A percentile compares a stretch with the other conserved stretches of the same genome.
These are phyloP conservation scores for Trichosporon coremiiforme DNA, from an alignment of 1,284 basidiomycete genomes.

Conservation along the genomic window DNA sequence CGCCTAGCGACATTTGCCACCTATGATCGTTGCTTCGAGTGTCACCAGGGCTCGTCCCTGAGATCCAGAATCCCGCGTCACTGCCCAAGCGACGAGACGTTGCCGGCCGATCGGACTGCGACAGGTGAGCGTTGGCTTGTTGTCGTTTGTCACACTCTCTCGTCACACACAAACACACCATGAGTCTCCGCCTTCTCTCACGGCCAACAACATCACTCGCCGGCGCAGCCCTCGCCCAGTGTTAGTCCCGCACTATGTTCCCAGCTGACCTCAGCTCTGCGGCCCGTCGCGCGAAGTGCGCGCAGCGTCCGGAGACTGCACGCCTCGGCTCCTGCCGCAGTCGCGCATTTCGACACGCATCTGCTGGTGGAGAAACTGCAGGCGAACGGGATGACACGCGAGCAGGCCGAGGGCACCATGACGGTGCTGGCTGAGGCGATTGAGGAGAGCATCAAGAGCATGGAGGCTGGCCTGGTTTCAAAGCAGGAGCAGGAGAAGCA, in stretches of 20 bases:
- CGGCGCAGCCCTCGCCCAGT: constrained; percentile 38
- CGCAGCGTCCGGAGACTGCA: constrained; percentile 23
- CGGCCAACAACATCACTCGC: constrained; percentile 43
- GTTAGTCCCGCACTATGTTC: constrained; percentile 30
- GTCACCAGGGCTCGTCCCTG: constrained; percentile 8
- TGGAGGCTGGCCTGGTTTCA: constrained; percentile 91
- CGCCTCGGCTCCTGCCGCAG: constrained; percentile 22
- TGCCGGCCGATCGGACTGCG: background rate
- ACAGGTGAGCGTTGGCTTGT: constrained; percentile 3
- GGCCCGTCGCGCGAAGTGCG: constrained; percentile 3
- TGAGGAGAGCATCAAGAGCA: constrained; percentile 88
- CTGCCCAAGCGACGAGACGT: background rate
- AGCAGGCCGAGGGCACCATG: constrained; percentile 94
- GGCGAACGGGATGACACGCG: constrained; percentile 78
- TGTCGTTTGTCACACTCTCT: constrained; percentile 6
- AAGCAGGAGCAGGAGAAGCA: constrained; percentile 95
- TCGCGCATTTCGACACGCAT: constrained; percentile 84
- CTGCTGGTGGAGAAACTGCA: constrained; percentile 87
- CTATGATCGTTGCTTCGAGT: constrained; percentile 13
- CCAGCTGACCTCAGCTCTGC: constrained; percentile 20
- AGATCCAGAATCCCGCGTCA: constrained; percentile 2
- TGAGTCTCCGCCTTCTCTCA: constrained; percentile 37
- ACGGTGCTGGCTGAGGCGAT: constrained; percentile 90
- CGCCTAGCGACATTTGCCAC: background rate
- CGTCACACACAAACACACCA: constrained; percentile 7